Conservation (phyloP, 140 eudicot genomes). For the Cichorium intybus region DNA sequence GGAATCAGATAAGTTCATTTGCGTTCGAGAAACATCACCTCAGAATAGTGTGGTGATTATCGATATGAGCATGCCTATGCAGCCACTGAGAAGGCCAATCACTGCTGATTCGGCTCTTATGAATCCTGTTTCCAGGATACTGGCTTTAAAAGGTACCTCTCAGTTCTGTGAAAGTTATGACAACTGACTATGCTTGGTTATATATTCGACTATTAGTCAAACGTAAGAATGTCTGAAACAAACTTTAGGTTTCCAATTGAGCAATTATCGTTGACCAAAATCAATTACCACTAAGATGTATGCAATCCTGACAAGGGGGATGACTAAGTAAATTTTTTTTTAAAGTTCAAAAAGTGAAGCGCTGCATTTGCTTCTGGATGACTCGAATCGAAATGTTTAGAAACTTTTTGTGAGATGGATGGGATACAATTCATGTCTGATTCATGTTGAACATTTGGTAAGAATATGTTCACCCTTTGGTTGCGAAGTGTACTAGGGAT, state of each 20-base stretch:
- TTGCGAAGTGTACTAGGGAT: not conserved
- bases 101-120: slow-evolving; percentile 96
- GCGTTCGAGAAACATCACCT: slow-evolving; percentile 95
- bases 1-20: slow-evolving; percentile 96
- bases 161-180: not conserved
- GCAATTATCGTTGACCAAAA: not conserved
- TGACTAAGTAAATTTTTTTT: not conserved
- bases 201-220: not conserved
- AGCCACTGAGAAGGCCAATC: slow-evolving; percentile 92
- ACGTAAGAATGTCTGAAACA: not conserved
- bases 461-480: not conserved
- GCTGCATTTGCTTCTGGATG: not conserved
- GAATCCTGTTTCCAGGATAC: slow-evolving; percentile 81
- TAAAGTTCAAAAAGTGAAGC: not conserved
- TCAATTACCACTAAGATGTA: not conserved
- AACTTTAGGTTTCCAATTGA: not conserved
- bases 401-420: not conserved
- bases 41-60: slow-evolving; percentile 94
- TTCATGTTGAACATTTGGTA: not conserved
- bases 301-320: not conserved
- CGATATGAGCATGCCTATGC: slow-evolving; percentile 94
- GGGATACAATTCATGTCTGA: not conserved
- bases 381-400: not conserved
- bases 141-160: slow-evolving; percentile 76
- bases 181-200: not conserved